Evolutionary conservation across 352 stramenopile species (phyloP), one percentile per base, ranked within the genome.

Genomic region (Saprolegnia parasitica): DNA sequence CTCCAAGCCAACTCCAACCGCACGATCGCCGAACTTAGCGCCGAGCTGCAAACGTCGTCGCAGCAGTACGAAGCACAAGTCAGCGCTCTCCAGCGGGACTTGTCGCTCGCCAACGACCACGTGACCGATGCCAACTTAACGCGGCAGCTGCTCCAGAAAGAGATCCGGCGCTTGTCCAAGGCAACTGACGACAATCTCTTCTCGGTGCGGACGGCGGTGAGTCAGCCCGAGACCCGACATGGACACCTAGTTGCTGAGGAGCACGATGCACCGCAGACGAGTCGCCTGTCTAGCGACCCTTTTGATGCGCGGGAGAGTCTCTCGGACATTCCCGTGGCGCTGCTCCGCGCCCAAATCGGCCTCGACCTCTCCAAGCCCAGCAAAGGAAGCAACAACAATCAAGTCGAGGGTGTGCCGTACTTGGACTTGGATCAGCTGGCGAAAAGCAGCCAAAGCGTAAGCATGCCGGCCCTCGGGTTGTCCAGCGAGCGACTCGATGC

Each of bases 261-360:
- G 46, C 16, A 55, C 24, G 20, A 77, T 39, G n/a, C n/a, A n/a
- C n/a, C n/a, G n/a, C n/a, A n/a, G n/a, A n/a, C n/a, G n/a, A n/a
- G n/a, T n/a, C n/a, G n/a, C n/a, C n/a, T n/a, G n/a, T n/a, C n/a
- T n/a, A n/a, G n/a, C 1, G 87, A 89, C 58, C 80, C 87, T 58
- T 78, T 79, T 1, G 78, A 88, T 45, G 83, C 78, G 3, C 86
- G 83, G n/a, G 73, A 78, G 0, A 81, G 89, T 62, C 73, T 91
- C 15, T 83, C 84, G 8, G 89, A 74, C 63, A 73, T 91, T 9
- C 81, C 84, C 8, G 84, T 91, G 71, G 81, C 81, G 6, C 65
- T 88, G 13, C 88, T 91, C 71, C 88, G 87, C 26, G 84, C 84
- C 15, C 84, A 91, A 40, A 81, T 91, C 16, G 84, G 81, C 18